Evolutionary conservation across 768 basidiomycete genomes (phyloP).

Genomic region (Auriculariales sp.): DNA sequence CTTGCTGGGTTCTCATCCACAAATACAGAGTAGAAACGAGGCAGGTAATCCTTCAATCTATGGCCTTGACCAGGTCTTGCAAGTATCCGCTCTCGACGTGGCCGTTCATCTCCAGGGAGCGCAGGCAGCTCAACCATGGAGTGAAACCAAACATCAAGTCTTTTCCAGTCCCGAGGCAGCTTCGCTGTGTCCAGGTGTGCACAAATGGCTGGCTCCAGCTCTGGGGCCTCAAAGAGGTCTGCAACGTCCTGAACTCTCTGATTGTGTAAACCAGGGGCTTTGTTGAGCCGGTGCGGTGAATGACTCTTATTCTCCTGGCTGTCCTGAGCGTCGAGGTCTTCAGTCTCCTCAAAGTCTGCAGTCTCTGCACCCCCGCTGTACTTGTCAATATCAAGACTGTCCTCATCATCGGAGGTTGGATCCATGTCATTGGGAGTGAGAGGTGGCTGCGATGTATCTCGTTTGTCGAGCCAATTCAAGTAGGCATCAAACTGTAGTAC

Average conservation of each 20-base stretch:
- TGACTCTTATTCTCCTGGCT: background rate
- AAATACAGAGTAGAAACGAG: background rate
- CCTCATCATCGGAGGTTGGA: too few species aligned
- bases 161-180: background rate
- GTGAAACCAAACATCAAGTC: background rate
- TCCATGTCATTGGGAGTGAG: too few species aligned
- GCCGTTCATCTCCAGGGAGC: background rate
- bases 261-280: background rate
- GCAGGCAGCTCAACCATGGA: background rate
- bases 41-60: background rate
- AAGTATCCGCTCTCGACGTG: background rate
- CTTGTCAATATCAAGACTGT: background rate
- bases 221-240: background rate
- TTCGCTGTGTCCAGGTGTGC: background rate
- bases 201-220: background rate
- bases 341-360: background rate
- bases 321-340: background rate
- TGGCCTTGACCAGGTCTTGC: background rate
- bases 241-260: background rate
- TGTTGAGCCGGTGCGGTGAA: background rate
- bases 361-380: background rate
- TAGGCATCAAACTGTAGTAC: background rate
- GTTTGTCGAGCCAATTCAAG: constrained; percentile 1
- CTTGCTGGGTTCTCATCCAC: background rate
- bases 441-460: too few species aligned